A percentile compares a stretch with the other conserved stretches of the same genome.
These are phyloP conservation scores for Metschnikowia borealis DNA, from an alignment of 805 yeast genomes.

Conservation along the genomic window DNA sequence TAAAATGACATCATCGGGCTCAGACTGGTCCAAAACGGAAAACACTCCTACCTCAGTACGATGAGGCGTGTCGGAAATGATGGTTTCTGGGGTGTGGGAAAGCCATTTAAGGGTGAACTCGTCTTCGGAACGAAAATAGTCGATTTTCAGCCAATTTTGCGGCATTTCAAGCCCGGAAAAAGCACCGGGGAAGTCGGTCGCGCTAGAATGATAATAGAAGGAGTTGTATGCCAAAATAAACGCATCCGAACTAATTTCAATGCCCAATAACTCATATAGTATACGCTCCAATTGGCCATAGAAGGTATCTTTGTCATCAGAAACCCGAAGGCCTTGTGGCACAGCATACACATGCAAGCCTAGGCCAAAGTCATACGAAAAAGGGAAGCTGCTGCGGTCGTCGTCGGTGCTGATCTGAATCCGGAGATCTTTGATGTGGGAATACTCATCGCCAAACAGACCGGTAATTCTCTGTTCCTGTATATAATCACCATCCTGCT, in stretches of 20 bases:
- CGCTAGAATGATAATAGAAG: conserved; percentile 22
- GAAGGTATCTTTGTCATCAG: conserved; percentile 17
- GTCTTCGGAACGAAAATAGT: conserved; percentile 8
- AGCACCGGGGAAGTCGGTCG: background rate
- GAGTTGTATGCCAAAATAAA: conserved; percentile 31
- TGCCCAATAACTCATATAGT: conserved; percentile 18
- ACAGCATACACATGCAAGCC: conserved; percentile 31
- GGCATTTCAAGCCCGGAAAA: background rate
- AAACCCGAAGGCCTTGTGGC: conserved; percentile 21
- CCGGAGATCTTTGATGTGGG: conserved; percentile 12
- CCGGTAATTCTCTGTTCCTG: conserved; percentile 12
- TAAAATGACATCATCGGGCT: conserved; percentile 32
- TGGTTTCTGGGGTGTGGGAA: background rate
- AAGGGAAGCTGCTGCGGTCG: conserved; percentile 14
- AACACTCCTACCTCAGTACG: conserved; percentile 38
- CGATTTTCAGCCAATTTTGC: conserved; percentile 11
- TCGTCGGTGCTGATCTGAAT: conserved; percentile 11
- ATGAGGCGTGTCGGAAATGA: background rate
- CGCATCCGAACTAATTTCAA: conserved; percentile 13
- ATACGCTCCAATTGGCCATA: conserved; percentile 17
- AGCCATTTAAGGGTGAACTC: conserved; percentile 7
- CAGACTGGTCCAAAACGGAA: conserved; percentile 24
- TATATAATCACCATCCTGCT: conserved; percentile 1
- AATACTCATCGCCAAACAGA: background rate
- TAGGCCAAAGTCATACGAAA: conserved; percentile 22